Conservation (phyloP, 2,329 filamentous ascomycete species). For the Sporothrix curviconia region DNA sequence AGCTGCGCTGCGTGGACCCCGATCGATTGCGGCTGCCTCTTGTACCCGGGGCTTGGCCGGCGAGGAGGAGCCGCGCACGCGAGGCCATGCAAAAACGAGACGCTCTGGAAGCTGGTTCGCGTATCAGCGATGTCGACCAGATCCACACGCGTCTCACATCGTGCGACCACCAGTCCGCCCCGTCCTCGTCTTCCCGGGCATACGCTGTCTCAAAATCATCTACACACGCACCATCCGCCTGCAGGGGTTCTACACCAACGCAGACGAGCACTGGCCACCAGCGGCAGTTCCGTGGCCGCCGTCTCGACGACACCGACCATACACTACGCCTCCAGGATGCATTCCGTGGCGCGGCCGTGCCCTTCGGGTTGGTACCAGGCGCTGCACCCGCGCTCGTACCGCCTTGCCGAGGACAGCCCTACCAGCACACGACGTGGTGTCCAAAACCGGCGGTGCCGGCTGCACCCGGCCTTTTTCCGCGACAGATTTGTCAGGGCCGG, state of each 20-base stretch:
- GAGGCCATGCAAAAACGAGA: no score
- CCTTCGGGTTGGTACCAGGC: slow-evolving; percentile 9
- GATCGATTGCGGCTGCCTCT: neutral
- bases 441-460: neutral
- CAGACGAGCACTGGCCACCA: neutral
- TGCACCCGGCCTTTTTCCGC: neutral
- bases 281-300: neutral
- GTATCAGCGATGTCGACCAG: neutral
- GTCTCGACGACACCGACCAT: neutral
- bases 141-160: neutral
- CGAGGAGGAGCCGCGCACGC: no score
- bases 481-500: neutral
- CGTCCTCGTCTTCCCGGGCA: no score
- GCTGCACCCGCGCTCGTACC: neutral
- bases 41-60: neutral
- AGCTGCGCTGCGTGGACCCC: slow-evolving; percentile 4
- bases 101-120: neutral
- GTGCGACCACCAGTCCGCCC: neutral
- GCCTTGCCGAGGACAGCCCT: no score
- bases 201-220: slow-evolving; percentile 4
- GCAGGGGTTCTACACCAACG: slow-evolving; percentile 4
- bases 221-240: slow-evolving; percentile 8
- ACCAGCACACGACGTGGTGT: neutral
- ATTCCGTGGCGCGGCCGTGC: neutral
- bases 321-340: neutral